These are phyloP conservation scores for Suillus americanus DNA, from an alignment of 768 basidiomycete species.

Conservation along the genomic window DNA sequence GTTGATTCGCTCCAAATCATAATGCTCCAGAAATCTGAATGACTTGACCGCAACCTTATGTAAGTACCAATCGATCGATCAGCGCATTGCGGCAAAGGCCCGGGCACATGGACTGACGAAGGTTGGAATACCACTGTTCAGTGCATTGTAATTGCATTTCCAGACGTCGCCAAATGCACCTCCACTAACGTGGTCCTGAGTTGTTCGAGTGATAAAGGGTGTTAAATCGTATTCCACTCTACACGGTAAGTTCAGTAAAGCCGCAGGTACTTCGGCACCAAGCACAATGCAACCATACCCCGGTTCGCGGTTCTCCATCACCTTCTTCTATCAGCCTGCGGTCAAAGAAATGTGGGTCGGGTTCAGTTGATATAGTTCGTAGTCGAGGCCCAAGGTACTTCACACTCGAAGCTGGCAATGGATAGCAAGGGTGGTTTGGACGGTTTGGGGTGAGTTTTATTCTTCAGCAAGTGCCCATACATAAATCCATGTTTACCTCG, in stretches of 20 bases:
- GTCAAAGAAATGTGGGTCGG: too few species aligned
- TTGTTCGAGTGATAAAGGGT: neutral
- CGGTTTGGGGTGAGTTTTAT: too few species aligned
- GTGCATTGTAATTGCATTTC: neutral
- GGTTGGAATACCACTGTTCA: neutral
- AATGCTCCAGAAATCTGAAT: neutral
- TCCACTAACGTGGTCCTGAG: neutral
- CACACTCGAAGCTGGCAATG: too few species aligned
- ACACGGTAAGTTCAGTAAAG: neutral
- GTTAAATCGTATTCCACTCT: neutral
- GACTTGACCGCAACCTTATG: neutral
- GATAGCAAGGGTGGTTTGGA: too few species aligned
- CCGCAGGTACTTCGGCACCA: neutral
- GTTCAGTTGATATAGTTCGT: too few species aligned
- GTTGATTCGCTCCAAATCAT: neutral
- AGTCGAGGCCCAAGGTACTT: too few species aligned
- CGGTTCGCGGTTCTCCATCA: neutral
- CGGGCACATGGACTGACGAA: neutral
- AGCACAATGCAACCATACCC: neutral
- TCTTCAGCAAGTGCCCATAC: neutral
- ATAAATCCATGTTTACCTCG: neutral
- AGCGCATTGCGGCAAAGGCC: too few species aligned
- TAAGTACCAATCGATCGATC: too few species aligned
- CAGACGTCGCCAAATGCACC: neutral
- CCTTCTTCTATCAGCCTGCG: neutral